phyloP scores from a whole-genome alignment of 768 basidiomycete genomes.

The Naganishia vaughanmartiniae region DNA sequence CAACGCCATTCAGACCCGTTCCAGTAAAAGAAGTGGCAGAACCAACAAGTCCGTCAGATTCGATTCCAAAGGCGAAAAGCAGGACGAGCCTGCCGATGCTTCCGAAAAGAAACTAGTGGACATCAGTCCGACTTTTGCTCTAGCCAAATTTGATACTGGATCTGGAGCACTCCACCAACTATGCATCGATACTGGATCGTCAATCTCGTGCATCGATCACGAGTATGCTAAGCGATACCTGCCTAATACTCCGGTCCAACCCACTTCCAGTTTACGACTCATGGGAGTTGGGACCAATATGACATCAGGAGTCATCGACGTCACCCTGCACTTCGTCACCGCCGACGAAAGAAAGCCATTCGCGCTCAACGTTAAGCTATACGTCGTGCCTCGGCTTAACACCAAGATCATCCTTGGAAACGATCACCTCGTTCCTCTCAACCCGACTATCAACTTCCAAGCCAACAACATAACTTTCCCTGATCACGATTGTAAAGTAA shows the following conservation, averaged over 20 bases:
- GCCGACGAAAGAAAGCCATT: background rate
- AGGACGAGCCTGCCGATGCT: background rate
- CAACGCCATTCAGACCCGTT: background rate
- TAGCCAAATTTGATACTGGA: background rate
- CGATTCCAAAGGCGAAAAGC: background rate
- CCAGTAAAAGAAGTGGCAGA: background rate
- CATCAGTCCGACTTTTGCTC: background rate
- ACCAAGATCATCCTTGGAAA: slow-evolving; percentile 25
- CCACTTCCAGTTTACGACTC: slow-evolving; percentile 3
- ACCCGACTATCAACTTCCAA: slow-evolving; percentile 18
- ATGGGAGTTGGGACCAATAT: slow-evolving; percentile 9
- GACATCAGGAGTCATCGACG: slow-evolving; percentile 2
- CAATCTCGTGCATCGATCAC: slow-evolving; percentile 23
- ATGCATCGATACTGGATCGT: slow-evolving; percentile 26
- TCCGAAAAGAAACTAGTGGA: background rate
- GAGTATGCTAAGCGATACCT: slow-evolving; percentile 15
- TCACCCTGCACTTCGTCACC: slow-evolving; percentile 5
- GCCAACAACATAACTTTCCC: background rate
- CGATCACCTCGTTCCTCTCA: slow-evolving; percentile 19
- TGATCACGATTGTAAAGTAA: background rate
- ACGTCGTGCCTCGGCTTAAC: slow-evolving; percentile 3
- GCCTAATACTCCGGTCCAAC: background rate
- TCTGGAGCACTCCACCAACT: slow-evolving; percentile 9
- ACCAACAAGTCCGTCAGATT: background rate
- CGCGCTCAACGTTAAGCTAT: slow-evolving; percentile 6